A percentile compares a stretch with the other conserved stretches of the same genome.
Conservation (phyloP, 169 alveolate genomes). For the Cyclospora cayetanensis region DNA sequence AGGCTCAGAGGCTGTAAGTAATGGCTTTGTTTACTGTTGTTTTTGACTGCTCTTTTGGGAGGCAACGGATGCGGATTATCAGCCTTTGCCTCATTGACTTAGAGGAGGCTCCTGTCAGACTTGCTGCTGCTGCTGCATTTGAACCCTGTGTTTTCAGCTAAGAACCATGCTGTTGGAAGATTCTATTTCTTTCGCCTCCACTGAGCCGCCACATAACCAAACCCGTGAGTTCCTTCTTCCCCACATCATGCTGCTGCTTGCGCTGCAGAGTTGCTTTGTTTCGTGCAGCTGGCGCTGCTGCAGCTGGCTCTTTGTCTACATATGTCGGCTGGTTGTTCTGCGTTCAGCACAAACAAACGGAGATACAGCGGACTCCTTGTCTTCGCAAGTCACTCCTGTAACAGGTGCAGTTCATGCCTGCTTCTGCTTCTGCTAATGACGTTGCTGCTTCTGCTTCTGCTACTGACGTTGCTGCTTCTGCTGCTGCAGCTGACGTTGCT, state of each 20-base stretch:
- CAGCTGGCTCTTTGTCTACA: neutral
- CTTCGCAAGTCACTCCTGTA: neutral
- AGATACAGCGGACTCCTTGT: neutral
- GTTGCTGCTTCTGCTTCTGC: conserved; percentile 27
- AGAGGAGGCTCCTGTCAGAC: too few relatives aligned
- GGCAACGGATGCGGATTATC: neutral
- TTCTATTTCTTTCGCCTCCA: neutral
- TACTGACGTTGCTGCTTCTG: conserved; percentile 19
- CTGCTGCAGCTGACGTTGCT: neutral
- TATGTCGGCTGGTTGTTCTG: neutral
- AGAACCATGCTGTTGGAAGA: neutral
- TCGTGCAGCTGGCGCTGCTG: neutral
- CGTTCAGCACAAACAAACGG: neutral
- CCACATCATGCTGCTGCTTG: neutral
- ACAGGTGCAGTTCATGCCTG: neutral
- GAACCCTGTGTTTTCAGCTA: neutral
- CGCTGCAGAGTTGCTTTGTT: neutral
- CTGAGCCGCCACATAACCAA: neutral
- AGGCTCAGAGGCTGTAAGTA: neutral
- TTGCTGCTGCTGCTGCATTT: neutral
- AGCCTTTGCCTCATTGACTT: neutral
- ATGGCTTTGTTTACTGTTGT: neutral
- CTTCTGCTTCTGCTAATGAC: neutral
- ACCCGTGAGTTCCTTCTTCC: neutral
- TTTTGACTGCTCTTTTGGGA: neutral